Conservation (phyloP, 2,329 filamentous ascomycete genomes). For the Ophiostoma australiae region DNA sequence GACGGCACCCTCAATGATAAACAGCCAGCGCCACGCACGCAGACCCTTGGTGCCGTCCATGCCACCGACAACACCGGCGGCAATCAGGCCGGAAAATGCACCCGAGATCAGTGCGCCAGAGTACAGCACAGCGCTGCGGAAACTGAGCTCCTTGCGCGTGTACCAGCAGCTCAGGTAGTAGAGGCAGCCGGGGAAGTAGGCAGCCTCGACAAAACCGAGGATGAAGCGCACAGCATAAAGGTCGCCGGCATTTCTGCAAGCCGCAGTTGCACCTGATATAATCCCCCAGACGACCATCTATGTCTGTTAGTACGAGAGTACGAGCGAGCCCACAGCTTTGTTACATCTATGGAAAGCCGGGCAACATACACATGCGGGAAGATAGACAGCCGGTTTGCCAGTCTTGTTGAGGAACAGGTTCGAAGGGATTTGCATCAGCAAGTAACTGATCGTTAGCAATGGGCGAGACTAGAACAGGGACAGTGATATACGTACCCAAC, state of each 20-base stretch:
- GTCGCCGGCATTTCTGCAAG: constrained; percentile 35
- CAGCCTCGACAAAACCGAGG: constrained; percentile 42
- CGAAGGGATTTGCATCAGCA: constrained; percentile 49
- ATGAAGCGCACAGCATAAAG: constrained; percentile 42
- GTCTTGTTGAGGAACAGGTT: constrained; percentile 50
- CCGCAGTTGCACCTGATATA: constrained; percentile 42
- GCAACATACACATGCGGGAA: constrained; percentile 40
- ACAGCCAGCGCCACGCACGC: constrained; percentile 37
- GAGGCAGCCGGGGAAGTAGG: constrained; percentile 31
- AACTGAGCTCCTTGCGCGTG: constrained; percentile 57
- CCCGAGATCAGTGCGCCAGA: constrained; percentile 61
- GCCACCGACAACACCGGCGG: constrained; percentile 60
- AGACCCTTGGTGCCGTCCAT: constrained; percentile 56
- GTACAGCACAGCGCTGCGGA: constrained; percentile 53
- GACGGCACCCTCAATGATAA: constrained; percentile 25
- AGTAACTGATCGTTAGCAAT: constrained; percentile 35
- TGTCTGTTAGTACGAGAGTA: neutral
- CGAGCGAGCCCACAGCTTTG: too few species aligned
- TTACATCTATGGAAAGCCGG: neutral
- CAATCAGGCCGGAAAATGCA: constrained; percentile 59
- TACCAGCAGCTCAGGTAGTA: constrained; percentile 56
- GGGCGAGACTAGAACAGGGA: neutral
- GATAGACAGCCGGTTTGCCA: constrained; percentile 45
- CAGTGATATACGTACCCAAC: constrained; percentile 39
- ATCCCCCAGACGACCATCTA: constrained; percentile 48